These are phyloP conservation scores for Panicum virgatum DNA, from an alignment of 202 grass and related monocot genomes.

Conservation along the genomic window DNA sequence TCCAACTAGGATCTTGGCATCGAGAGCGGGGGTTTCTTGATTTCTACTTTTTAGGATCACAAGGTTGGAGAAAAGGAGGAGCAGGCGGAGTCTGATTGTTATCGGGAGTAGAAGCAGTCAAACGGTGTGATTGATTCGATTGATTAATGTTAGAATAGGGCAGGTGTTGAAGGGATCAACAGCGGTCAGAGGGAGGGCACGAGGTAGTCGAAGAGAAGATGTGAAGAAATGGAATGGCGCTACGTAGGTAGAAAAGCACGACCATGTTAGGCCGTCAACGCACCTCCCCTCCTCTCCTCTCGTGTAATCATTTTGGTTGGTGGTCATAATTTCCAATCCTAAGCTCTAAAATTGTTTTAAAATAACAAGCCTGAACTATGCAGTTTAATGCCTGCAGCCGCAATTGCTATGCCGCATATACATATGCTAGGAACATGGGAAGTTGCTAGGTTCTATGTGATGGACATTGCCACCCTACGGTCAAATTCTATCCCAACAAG, in stretches of 20 bases:
- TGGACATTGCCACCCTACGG: no score
- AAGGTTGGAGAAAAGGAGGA: background rate
- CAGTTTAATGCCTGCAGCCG: no score
- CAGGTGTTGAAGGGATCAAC: background rate
- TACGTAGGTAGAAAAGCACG: no score
- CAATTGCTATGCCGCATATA: no score
- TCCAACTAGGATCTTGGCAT: background rate
- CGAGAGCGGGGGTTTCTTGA: background rate
- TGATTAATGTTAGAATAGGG: background rate
- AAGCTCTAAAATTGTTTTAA: no score
- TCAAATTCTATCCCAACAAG: no score
- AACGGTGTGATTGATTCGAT: background rate
- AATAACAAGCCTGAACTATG: no score
- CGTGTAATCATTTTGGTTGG: no score
- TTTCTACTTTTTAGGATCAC: background rate
- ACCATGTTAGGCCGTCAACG: background rate
- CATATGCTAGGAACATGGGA: no score
- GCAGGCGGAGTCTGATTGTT: background rate
- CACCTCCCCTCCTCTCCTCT: no score
- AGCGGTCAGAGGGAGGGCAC: background rate
- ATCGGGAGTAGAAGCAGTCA: conserved; percentile 3
- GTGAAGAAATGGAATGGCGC: background rate
- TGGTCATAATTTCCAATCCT: no score
- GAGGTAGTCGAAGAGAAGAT: background rate
- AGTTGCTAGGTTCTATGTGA: no score